phyloP scores from a whole-genome alignment of 306 rosid species.

The Begonia fuchsioides region DNA sequence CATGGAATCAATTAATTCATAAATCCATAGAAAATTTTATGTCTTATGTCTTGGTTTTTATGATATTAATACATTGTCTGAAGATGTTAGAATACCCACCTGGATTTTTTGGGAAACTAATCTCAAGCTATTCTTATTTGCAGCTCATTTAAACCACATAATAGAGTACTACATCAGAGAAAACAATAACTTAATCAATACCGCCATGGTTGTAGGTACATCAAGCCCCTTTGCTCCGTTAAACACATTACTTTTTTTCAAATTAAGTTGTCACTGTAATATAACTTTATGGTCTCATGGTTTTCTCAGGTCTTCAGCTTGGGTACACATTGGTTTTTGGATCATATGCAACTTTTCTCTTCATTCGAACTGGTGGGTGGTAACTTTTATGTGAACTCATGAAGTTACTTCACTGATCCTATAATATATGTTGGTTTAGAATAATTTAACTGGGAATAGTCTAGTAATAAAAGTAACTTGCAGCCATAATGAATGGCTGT shows the following conservation, averaged over 20 bases:
- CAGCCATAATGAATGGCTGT: no score
- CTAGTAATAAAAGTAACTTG: no score
- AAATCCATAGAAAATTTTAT: not conserved
- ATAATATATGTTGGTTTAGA: no score
- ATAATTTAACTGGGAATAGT: no score
- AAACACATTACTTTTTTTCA: not conserved
- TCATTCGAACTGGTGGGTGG: conserved; percentile 71
- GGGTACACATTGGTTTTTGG: conserved; percentile 88
- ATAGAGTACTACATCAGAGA: conserved; percentile 61
- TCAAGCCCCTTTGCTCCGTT: not conserved
- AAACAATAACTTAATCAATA: conserved; percentile 47
- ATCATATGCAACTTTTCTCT: conserved; percentile 87
- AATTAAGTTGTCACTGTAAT: not conserved
- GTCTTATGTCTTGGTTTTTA: not conserved
- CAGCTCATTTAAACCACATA: conserved; percentile 93
- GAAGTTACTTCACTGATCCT: not conserved
- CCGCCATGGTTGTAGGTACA: conserved; percentile 51
- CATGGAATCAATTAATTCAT: no score
- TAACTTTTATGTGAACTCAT: not conserved
- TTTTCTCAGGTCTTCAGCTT: conserved; percentile 73
- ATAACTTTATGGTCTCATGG: not conserved
- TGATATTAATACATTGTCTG: not conserved
- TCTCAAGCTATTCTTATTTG: conserved; percentile 15
- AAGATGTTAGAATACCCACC: conserved; percentile 1
- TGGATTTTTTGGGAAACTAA: conserved; percentile 7